Evolutionary conservation across 441 rosid genomes (phyloP), one percentile per base, ranked within the genome.

Genomic region (Euphorbia schlechtendalii): DNA sequence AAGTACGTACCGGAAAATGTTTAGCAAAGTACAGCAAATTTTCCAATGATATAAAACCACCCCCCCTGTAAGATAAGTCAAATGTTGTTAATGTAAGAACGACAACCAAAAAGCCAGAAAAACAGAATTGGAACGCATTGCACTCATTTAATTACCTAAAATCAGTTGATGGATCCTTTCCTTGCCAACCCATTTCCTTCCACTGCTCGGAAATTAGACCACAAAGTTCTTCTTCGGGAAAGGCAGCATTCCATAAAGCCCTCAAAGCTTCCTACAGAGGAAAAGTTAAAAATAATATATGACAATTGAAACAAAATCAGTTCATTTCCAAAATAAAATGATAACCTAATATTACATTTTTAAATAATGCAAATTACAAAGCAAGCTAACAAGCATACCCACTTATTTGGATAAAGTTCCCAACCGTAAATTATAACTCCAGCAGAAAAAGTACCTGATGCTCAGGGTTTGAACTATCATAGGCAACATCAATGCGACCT

Each of bases 171-270:
- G 97, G 97, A 73, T 91, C 97, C 79, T 88, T 91, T 49, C 97
- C 97, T 75, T 88, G 97, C 97, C 97, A 91, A 58, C 97, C 97
- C 97, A 91, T 91, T 83, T 84, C 94, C 77, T 91, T 91, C 97
- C 97, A 91, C 66, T 86, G 97, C 77, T 91, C 97, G 68, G 97
- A 86, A 76, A 88, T 83, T 70, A 91, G 72, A 61, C 87, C 86
- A 60, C 46, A 70, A 51, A 91, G 88, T 77, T 85, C 89, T 77
- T 88, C 94, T 66, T 78, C 86, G 46, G 96, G 96, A 80, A 86
- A 91, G 63, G 96, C 73, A 74, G 83, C 89, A 72, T 74, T 77
- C 97, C 97, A 91, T n/a, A 91, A 73, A 52, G 82, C 83, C 81
- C 71, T 85, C 69, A 88, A 75, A 69, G 96, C 87, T 55, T 83